These are phyloP conservation scores for Eucalyptus polyanthemos DNA, from an alignment of 345 rosid genomes.

Conservation along the genomic window DNA sequence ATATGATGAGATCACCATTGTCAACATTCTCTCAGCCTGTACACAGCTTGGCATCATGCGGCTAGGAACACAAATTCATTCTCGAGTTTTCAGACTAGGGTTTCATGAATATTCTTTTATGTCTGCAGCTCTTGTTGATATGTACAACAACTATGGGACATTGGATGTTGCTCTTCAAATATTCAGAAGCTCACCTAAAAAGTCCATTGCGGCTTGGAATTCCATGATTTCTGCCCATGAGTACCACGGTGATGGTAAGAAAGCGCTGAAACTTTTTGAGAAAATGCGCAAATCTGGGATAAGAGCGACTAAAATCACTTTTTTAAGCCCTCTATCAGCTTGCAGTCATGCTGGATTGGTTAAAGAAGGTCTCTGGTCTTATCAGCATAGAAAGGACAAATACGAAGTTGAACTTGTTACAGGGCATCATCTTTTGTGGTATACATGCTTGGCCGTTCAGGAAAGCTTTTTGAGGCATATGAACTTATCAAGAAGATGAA, in stretches of 20 bases:
- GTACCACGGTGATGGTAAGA: slow-evolving; percentile 27
- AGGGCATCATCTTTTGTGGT: slow-evolving; percentile 32
- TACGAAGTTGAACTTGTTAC: slow-evolving; percentile 23
- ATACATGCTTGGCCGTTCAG: slow-evolving; percentile 46
- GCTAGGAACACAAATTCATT: slow-evolving; percentile 40
- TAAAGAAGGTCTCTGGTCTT: slow-evolving; percentile 23
- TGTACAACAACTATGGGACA: slow-evolving; percentile 45
- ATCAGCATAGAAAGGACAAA: slow-evolving; percentile 18
- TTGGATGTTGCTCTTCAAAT: slow-evolving; percentile 22
- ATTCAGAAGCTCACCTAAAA: slow-evolving; percentile 11
- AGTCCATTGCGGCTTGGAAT: slow-evolving; percentile 30
- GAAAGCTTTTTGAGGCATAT: slow-evolving; percentile 36
- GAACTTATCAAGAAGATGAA: slow-evolving; percentile 19
- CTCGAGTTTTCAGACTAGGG: slow-evolving; percentile 19
- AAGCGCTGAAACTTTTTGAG: slow-evolving; percentile 28
- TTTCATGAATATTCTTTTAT: slow-evolving; percentile 25
- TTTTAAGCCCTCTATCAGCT: slow-evolving; percentile 33
- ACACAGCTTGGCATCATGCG: slow-evolving; percentile 30
- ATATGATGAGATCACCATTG: slow-evolving; percentile 52
- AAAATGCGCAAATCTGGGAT: slow-evolving; percentile 16
- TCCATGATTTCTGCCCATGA: slow-evolving; percentile 44
- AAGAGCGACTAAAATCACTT: slow-evolving; percentile 31
- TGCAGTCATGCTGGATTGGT: slow-evolving; percentile 49
- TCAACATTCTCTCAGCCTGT: slow-evolving; percentile 43
- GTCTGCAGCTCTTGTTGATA: slow-evolving; percentile 32